Base-by-base conservation (phyloP, 345 rosid species). In the Microthlaspi erraticum region DNA sequence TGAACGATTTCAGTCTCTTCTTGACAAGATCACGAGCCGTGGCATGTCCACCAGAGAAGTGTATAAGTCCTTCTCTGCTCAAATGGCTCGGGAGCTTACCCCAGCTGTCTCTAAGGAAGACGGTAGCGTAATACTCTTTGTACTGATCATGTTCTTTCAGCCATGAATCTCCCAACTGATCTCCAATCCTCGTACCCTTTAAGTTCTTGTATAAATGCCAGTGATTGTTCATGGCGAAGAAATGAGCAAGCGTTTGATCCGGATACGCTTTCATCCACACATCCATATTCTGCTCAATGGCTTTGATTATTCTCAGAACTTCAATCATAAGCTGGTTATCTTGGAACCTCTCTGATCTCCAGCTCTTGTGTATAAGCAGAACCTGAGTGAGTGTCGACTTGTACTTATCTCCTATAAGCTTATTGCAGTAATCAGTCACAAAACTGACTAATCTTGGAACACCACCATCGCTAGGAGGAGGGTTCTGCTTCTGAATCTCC, bases 21-120 rank as follows among this genome's bases (percentile, higher is more conserved):
- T 94, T 94, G 56, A 94, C 99, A 57, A 94, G 98, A 80, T 94
- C 98, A 61, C 99, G 99, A 53, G 99, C 98, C 64, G 98, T 92
- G 42, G 97, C 99, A 68, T 97, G 97, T 55, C 99, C 97, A 14
- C 98, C 99, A 1, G 99, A 94, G 86, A 94, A 92, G 33, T 89
- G 81, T 72, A 94, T 90, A 38, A 94, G 86, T 32, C 99, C 98
- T 85, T 94, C 99, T 60, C 98, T 69, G 74, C 99, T 94, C 78
- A 94, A 83, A 60, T 91, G 97, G 56, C 81, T 80, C 0, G 97
- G 97, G 61, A 92, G 96, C 83, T 85, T 86, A 10, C 89, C 93
- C 99, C 99, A 94, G 56, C 85, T 94, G 36, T 94, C 99, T 59
- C 86, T 81, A 60, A 94, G 70, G 81, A 94, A 84, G 61, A 81